Conservation (phyloP, 306 rosid species). For the Macrotyloma uniflorum region DNA sequence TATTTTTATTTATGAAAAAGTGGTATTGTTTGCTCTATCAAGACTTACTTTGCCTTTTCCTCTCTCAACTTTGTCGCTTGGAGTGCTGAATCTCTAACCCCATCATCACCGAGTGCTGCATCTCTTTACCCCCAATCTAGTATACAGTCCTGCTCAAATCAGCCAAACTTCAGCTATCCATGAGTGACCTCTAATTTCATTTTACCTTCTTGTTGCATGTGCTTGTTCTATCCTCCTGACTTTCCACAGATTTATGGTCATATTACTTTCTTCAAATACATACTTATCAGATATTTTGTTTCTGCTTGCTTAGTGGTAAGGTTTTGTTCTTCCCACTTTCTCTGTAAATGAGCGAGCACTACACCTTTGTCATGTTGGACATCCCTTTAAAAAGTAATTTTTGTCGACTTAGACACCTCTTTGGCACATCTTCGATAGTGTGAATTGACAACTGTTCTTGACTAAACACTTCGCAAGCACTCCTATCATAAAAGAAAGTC, state of each 20-base stretch:
- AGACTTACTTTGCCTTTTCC: not conserved
- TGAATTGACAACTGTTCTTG: too few species aligned
- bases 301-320: constrained; percentile 1
- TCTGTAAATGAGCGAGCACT: not conserved
- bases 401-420: too few species aligned
- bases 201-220: constrained; percentile 8
- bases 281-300: not conserved
- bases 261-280: not conserved
- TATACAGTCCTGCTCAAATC: not conserved
- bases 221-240: not conserved
- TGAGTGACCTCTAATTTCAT: not conserved
- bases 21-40: not conserved
- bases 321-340: not conserved
- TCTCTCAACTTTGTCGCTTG: not conserved
- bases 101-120: not conserved
- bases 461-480: too few species aligned
- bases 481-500: too few species aligned
- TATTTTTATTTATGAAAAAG: not conserved
- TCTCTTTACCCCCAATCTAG: not conserved
- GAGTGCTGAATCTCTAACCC: constrained; percentile 7
- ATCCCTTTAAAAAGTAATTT: too few species aligned
- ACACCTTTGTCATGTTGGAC: not conserved
- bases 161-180: not conserved
- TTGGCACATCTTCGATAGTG: too few species aligned
- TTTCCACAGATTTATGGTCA: not conserved